Percentiles rank a stretch among this genome's conserved stretches.
phyloP scores from a whole-genome alignment of 1,284 basidiomycete genomes.

The Moesziomyces sp. region DNA sequence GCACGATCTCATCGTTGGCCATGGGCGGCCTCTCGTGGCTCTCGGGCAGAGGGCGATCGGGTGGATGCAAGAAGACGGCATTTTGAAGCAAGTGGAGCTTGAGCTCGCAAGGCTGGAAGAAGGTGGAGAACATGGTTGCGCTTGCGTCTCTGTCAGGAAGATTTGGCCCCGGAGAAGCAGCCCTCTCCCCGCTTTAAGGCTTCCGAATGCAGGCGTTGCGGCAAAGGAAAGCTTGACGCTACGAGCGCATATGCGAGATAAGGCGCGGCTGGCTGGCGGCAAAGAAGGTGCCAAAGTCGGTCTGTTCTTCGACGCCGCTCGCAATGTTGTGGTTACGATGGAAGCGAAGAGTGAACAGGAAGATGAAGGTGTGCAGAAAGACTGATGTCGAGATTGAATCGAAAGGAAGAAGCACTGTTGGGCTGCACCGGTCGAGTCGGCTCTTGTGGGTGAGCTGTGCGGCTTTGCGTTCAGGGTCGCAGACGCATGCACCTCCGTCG shows the following conservation, averaged over 20 bases:
- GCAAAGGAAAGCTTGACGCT: not conserved
- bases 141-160: not conserved
- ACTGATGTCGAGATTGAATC: too few species aligned
- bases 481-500: not conserved
- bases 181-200: too few species aligned
- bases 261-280: not conserved
- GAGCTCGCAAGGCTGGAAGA: slow-evolving; percentile 63
- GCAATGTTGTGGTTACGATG: too few species aligned
- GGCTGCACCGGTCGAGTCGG: not conserved
- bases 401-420: not conserved
- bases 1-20: slow-evolving; percentile 64
- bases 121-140: slow-evolving; percentile 53
- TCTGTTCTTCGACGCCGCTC: too few species aligned
- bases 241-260: too few species aligned
- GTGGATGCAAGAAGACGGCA: slow-evolving; percentile 64
- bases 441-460: not conserved
- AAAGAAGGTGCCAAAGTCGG: not conserved
- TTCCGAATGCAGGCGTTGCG: too few species aligned
- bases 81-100: slow-evolving; percentile 65
- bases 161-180: too few species aligned
- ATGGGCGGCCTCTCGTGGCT: slow-evolving; percentile 58
- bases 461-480: not conserved
- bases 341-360: too few species aligned
- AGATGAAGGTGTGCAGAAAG: too few species aligned
- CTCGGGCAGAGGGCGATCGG: slow-evolving; percentile 52